These are phyloP conservation scores for Tephrocybe rancida DNA, from an alignment of 768 basidiomycete species.

Conservation along the genomic window DNA sequence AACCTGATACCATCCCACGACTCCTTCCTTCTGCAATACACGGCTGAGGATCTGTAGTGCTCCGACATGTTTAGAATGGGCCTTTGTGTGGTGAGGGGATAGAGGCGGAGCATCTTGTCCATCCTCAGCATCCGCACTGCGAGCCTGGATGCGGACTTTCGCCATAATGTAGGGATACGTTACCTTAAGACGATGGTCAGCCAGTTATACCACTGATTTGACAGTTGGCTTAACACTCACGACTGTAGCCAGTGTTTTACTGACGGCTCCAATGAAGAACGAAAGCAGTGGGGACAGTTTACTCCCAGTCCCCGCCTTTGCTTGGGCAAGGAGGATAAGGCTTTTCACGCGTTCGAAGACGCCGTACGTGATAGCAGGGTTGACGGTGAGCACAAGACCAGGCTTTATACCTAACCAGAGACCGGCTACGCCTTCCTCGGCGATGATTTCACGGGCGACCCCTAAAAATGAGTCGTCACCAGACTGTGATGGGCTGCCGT, in stretches of 20 bases:
- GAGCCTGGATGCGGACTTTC: constrained; percentile 94
- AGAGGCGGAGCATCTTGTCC: constrained; percentile 40
- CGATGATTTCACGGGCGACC: constrained; percentile 84
- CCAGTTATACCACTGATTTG: background rate
- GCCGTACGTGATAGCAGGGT: constrained; percentile 98
- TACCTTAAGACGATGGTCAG: constrained; percentile 50
- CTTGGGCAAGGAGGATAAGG: constrained; percentile 59
- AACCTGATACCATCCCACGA: constrained; percentile 96
- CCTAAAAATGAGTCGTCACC: constrained; percentile 74
- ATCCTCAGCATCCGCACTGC: constrained; percentile 57
- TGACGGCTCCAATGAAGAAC: constrained; percentile 88
- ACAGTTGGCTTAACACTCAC: constrained; percentile 48
- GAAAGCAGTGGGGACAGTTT: constrained; percentile 80
- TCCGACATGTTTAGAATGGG: constrained; percentile 54
- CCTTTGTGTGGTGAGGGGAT: constrained; percentile 43
- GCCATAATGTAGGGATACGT: constrained; percentile 97
- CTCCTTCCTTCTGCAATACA: constrained; percentile 77
- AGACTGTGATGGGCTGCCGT: constrained; percentile 24
- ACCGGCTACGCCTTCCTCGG: constrained; percentile 84
- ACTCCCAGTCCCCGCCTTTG: constrained; percentile 39
- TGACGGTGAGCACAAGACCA: constrained; percentile 91
- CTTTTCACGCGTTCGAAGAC: constrained; percentile 90
- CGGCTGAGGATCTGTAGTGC: constrained; percentile 76
- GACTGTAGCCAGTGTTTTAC: constrained; percentile 94
- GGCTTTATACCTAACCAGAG: constrained; percentile 95